A percentile compares a stretch with the other conserved stretches of the same genome.
Conservation (phyloP, 129 eudicot species). For the Logfia minima region DNA sequence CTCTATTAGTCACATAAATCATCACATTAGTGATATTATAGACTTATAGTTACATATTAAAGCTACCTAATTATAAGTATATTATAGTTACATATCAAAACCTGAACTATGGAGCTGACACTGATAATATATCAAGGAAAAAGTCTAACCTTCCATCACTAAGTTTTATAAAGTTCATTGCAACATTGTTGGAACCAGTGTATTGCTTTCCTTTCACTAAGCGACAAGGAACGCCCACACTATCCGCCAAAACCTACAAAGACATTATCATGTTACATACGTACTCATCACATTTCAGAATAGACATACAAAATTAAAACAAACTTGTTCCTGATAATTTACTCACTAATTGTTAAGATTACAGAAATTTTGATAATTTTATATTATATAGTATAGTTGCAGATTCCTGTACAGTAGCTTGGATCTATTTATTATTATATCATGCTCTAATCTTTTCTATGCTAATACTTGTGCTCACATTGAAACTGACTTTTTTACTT, state of each 20-base stretch:
- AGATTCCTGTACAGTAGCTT: background rate
- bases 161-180: constrained; percentile 67
- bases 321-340: background rate
- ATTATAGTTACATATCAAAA: constrained; percentile 5
- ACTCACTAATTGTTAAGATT: background rate
- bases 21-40: background rate
- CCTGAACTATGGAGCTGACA: background rate
- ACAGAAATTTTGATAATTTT: background rate
- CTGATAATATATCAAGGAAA: constrained; percentile 8
- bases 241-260: constrained; percentile 90
- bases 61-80: background rate
- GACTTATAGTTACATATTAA: background rate
- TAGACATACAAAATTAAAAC: background rate
- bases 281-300: constrained; percentile 4
- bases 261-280: background rate
- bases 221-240: constrained; percentile 86
- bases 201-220: constrained; percentile 84
- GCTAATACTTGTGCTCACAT: background rate
- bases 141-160: constrained; percentile 68
- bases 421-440: background rate
- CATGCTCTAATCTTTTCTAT: background rate
- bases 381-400: background rate
- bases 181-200: constrained; percentile 79
- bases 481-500: constrained; percentile 8
- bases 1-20: constrained; percentile 53